Base-by-base conservation (phyloP, 169 alveolate genomes). In the Plasmodium vivax region DNA sequence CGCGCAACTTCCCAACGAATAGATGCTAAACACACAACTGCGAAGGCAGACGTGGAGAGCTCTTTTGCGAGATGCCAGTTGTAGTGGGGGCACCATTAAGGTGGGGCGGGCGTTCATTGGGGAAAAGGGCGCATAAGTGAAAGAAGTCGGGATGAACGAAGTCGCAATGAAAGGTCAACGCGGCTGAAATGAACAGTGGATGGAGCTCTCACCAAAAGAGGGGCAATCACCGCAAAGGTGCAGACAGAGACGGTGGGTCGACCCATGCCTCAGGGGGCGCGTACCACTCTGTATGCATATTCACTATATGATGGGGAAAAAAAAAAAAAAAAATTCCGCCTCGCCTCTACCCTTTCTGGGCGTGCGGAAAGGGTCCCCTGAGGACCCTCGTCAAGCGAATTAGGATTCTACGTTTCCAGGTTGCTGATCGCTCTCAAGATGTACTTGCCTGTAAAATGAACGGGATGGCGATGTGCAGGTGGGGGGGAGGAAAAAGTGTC, bases 371-470 rank as follows among this genome's bases (percentile, higher is more conserved):
- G 83, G 68, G 3, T 32, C 38, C 27, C 10, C 30, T 75, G 27
- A 8, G 43, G 56, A 10, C 47, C 23, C 45, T 38, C n/a, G 23
- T 14, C 12, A 58, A 38, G 30, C 34, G 8, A 41, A 54, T 23
- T 23, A 73, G 27, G 80, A 23, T 32, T 4, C 62, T 54, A 90
- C 12, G 72, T n/a, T 45, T 90, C 94, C 38, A 90, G 82, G 32
- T 90, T 90, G 45, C 83, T 90, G 23, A 90, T 90, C 43, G 94
- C 87, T 80, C 94, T 90, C 58, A 90, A 56, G 73, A 90, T 90
- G 74, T 81, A 90, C 56, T 90, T 90, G 23, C 94, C 94, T 81
- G 19, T 9, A 47, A 72, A 62, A 2, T 75, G 5, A 32, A 34
- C 23, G 38, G 73, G 19, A 14, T 2, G 81, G 54, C 19, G 30